Conservation (phyloP, 1,139 yeast species). For the Geotrichum carabidarum region DNA sequence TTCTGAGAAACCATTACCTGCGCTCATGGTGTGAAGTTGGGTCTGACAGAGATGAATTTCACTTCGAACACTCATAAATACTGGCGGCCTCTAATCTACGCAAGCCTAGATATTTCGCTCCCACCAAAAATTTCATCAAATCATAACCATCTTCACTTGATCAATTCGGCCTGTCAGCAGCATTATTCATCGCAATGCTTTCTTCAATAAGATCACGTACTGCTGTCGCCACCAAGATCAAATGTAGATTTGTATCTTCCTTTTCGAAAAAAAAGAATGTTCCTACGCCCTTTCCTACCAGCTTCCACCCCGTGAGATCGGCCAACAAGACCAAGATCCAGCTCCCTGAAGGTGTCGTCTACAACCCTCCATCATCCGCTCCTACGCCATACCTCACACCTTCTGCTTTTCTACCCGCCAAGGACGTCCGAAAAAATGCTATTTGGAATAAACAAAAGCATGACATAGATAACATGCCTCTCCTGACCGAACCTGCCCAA, state of each 20-base stretch:
- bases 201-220: constrained; percentile 1
- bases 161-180: background rate
- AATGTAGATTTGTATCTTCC: constrained; percentile 15
- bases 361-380: constrained; percentile 43
- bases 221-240: background rate
- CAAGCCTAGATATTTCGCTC: background rate
- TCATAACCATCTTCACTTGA: background rate
- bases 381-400: constrained; percentile 65
- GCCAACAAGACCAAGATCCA: constrained; percentile 39
- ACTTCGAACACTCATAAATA: background rate
- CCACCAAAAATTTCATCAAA: constrained; percentile 13
- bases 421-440: constrained; percentile 50
- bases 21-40: constrained; percentile 1
- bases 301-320: constrained; percentile 41
- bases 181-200: constrained; percentile 1
- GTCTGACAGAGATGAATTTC: background rate
- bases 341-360: constrained; percentile 39
- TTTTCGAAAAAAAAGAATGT: constrained; percentile 20
- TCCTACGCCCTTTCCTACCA: constrained; percentile 38
- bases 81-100: constrained; percentile 1
- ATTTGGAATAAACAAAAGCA: constrained; percentile 31
- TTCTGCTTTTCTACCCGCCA: constrained; percentile 60
- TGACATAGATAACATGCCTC: constrained; percentile 36
- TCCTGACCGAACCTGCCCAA: constrained; percentile 37
- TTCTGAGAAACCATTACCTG: constrained; percentile 9